A percentile compares a stretch with the other conserved stretches of the same genome.
phyloP scores from a whole-genome alignment of 2,329 filamentous ascomycete species.

The Colletotrichum eremochloae region DNA sequence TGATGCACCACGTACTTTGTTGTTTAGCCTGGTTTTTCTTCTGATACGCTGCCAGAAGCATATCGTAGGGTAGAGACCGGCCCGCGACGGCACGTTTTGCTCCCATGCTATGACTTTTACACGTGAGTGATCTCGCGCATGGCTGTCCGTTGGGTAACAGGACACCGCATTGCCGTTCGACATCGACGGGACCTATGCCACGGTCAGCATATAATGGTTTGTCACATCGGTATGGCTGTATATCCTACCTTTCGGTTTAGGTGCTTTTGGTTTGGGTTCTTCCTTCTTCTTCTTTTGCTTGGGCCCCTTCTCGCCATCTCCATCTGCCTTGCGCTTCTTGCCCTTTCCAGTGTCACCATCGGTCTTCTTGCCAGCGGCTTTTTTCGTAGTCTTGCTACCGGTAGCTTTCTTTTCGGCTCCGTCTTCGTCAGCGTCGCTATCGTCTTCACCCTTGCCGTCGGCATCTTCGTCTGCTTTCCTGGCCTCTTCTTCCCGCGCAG shows the following conservation, averaged over 20 bases:
- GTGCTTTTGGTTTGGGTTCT: constrained; percentile 84
- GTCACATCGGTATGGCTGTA: background rate
- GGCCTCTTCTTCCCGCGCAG: constrained; percentile 69
- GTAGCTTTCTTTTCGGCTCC: constrained; percentile 58
- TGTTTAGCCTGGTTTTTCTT: constrained; percentile 99
- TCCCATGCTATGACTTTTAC: constrained; percentile 96
- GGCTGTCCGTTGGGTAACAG: constrained; percentile 85
- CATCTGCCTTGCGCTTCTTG: constrained; percentile 84
- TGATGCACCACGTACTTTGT: constrained; percentile 77
- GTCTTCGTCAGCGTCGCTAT: constrained; percentile 60
- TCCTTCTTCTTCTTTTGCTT: constrained; percentile 97
- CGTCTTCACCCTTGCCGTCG: constrained; percentile 64
- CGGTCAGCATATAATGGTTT: constrained; percentile 5
- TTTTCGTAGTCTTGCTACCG: constrained; percentile 65
- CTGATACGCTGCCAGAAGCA: constrained; percentile 88
- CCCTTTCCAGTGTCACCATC: constrained; percentile 73
- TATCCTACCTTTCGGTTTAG: constrained; percentile 81
- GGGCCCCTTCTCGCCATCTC: constrained; percentile 82
- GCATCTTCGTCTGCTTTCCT: constrained; percentile 64
- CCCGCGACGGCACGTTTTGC: constrained; percentile 91
- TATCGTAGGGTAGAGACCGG: constrained; percentile 89
- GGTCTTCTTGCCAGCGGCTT: constrained; percentile 74
- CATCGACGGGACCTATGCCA: constrained; percentile 81
- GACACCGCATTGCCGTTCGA: constrained; percentile 94
- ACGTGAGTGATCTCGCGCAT: constrained; percentile 90